Base-by-base conservation (phyloP, 306 rosid species). In the Vigna hirtella region DNA sequence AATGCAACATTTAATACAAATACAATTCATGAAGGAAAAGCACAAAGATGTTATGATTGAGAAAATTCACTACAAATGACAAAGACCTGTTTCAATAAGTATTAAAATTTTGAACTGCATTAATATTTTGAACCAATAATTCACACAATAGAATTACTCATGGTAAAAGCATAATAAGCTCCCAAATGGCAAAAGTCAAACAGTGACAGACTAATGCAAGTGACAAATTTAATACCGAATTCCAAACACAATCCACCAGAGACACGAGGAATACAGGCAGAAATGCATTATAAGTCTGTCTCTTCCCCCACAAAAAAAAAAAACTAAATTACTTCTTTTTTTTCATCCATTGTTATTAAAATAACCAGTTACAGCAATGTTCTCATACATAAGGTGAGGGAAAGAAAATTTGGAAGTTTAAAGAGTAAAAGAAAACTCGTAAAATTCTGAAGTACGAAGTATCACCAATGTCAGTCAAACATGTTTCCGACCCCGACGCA, bases 81-180 rank as follows among this genome's bases (percentile, higher is more conserved):
- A 53, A 51, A 36, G 30, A 40, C 59, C 12, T 3, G 30, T 28
- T 14, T 15, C 50, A 66, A 16, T 43, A 73, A 80, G n/a, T 36
- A 36, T 36, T 36, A 36, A 36, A 36, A 53, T 15, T 26, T 67
- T 1, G 17, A 65, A 42, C 26, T 65, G 53, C 38, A 45, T 14
- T 34, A 47, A 15, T 34, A 63, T 22, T 30, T 30, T 76, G 52
- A 38, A 18, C 20, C 61, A 52, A 64, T 30, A 72, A 64, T 26
- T 26, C 16, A 20, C 48, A 17, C 7, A 36, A 11, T 12, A 28
- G 42, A n/a, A 28, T 10, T 57, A 43, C 20, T 16, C 17, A 9
- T 32, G 14, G 57, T 26, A 67, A 77, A 66, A 66, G 34, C n/a
- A 77, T 2, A 26, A 43, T 18, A 79, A 42, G 13, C 43, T 52